A percentile compares a stretch with the other conserved stretches of the same genome.
Evolutionary conservation across 441 rosid species (phyloP).

Genomic region (Raphanus hybrid): DNA sequence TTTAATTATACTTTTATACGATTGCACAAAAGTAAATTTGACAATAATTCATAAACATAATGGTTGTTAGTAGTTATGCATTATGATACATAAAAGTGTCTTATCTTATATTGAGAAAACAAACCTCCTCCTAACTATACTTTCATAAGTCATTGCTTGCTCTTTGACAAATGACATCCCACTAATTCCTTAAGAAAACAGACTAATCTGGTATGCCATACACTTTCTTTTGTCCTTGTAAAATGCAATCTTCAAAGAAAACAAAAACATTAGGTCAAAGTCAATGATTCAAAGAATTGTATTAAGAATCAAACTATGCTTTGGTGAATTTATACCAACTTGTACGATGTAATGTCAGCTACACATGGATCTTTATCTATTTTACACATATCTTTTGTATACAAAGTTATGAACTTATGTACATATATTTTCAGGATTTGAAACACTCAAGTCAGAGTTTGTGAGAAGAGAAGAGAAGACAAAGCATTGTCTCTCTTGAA

Average conservation of each 20-base stretch:
- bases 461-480: too few relatives aligned
- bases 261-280: constrained; percentile 5
- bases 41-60: constrained; percentile 19
- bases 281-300: too few relatives aligned
- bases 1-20: constrained; percentile 10
- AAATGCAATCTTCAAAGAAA: constrained; percentile 17
- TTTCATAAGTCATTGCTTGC: constrained; percentile 35
- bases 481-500: too few relatives aligned
- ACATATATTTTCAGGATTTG: too few relatives aligned
- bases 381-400: too few relatives aligned
- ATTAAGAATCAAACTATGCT: not conserved
- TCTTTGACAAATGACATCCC: constrained; percentile 37
- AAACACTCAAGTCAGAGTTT: too few relatives aligned
- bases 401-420: too few relatives aligned
- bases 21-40: constrained; percentile 26
- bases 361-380: too few relatives aligned
- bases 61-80: constrained; percentile 42
- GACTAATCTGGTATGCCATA: constrained; percentile 27
- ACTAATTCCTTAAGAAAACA: constrained; percentile 37
- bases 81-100: constrained; percentile 20
- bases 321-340: too few relatives aligned
- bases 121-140: constrained; percentile 25
- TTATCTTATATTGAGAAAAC: constrained; percentile 17
- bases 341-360: too few relatives aligned
- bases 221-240: constrained; percentile 16